Base-by-base conservation (phyloP, 306 rosid species). In the Inga leiocalycina region DNA sequence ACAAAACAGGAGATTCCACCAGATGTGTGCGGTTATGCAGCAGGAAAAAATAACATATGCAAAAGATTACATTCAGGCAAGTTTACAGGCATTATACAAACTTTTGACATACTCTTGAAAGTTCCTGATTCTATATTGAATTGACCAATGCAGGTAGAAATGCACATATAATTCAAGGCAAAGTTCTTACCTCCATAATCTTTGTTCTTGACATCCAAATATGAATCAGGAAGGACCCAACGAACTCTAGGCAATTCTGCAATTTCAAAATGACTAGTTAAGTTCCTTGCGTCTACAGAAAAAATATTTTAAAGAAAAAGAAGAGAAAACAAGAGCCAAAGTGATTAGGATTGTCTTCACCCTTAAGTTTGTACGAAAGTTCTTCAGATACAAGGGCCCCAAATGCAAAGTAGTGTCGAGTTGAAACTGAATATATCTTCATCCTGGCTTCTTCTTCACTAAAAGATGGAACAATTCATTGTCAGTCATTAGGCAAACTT, bases 191-290 rank as follows among this genome's bases (percentile, higher is more conserved):
- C 99, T 89, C 99, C 99, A 71, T 97, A 97, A 83, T 97, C 95
- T 78, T 94, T 92, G 77, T 94, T 93, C 91, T 56, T 91, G 0
- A 97, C 99, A 86, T 92, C 97, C 97, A 97, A 76, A 88, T 94
- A 97, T 0, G 98, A 97, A 88, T 97, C 99, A 24, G 99, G 99
- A 84, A 97, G 98, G 15, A 97, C 99, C 98, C 99, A 97, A 2
- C 98, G 91, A 59, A 94, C 99, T 24, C 78, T 71, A 8, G 97
- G 94, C 84, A 97, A 82, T 35, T 94, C 99, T 97, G 95, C 52
- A 84, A 62, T 77, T 59, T 13, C 34, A 34, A 24, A 17, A 65
- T 2, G 32, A 34, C 22, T 19, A 45, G 37, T 24, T 41, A 78
- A 32, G 49, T 39, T 2, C 37, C 69, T 0, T 16, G 48, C 20